A percentile compares a stretch with the other conserved stretches of the same genome.
These are phyloP conservation scores for Trichoderma sp. DNA, from an alignment of 2,329 filamentous ascomycete genomes.

Conservation along the genomic window DNA sequence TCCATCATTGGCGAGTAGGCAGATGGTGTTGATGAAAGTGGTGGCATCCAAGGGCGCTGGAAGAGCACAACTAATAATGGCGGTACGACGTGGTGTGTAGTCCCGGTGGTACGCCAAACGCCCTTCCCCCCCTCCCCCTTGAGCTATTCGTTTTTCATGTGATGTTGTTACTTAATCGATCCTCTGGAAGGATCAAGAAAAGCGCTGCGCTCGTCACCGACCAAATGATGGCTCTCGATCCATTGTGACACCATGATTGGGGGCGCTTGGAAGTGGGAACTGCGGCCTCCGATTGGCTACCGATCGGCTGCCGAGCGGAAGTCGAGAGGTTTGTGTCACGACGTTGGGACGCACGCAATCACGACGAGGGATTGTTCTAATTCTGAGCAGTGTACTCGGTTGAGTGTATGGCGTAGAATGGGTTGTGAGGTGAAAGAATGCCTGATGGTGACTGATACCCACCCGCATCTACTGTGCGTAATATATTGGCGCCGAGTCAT, in stretches of 20 bases:
- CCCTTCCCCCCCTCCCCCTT: neutral
- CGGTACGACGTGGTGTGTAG: neutral
- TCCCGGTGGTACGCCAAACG: neutral
- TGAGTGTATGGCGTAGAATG: neutral
- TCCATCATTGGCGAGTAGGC: neutral
- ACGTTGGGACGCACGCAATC: neutral
- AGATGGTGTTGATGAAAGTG: neutral
- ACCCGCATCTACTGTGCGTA: neutral
- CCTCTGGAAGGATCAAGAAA: neutral
- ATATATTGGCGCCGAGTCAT: neutral
- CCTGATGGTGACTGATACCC: neutral
- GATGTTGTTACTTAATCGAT: neutral
- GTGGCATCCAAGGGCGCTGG: neutral
- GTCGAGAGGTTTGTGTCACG: neutral
- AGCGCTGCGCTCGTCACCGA: neutral
- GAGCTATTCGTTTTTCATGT: too few relatives aligned
- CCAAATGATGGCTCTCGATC: neutral
- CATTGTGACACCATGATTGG: constrained; percentile 1
- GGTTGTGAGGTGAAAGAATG: neutral
- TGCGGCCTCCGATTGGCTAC: constrained; percentile 6
- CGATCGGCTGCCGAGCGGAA: neutral
- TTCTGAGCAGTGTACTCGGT: neutral
- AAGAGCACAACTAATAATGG: neutral
- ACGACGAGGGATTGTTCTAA: neutral
- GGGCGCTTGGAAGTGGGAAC: neutral